Conservation (phyloP, 768 basidiomycete species). For the Chlorophyllum brunneum region DNA sequence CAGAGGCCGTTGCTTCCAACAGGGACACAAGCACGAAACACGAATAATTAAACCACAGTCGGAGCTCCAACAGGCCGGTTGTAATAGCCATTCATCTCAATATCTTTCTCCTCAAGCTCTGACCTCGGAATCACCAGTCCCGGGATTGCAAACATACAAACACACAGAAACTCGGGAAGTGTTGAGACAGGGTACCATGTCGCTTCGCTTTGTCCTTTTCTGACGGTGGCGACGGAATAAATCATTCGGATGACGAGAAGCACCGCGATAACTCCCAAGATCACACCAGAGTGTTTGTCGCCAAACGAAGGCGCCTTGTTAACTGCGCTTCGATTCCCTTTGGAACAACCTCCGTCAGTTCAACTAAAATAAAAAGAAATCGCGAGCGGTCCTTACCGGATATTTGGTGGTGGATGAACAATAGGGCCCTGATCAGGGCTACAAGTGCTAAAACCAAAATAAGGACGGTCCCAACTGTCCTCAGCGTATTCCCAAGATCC, state of each 20-base stretch:
- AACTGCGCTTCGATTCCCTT: constrained; percentile 5
- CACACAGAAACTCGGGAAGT: constrained; percentile 34
- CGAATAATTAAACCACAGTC: too few species aligned
- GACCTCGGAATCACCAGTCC: constrained; percentile 30
- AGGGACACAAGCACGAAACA: too few species aligned
- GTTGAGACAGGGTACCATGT: constrained; percentile 40
- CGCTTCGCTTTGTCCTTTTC: constrained; percentile 28
- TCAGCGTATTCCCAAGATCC: not conserved
- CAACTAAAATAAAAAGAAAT: not conserved
- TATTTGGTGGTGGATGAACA: not conserved
- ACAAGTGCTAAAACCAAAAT: not conserved
- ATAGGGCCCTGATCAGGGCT: not conserved
- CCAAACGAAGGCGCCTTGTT: constrained; percentile 18
- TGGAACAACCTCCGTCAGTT: not conserved
- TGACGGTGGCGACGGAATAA: constrained; percentile 31
- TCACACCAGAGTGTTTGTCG: constrained; percentile 22
- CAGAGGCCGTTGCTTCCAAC: too few species aligned
- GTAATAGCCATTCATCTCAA: constrained; percentile 3
- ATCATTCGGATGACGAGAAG: constrained; percentile 36
- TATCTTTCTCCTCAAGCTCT: constrained; percentile 17
- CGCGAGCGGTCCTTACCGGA: not conserved
- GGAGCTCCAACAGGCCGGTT: too few species aligned
- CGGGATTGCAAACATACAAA: constrained; percentile 29
- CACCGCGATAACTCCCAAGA: constrained; percentile 30
- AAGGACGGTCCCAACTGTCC: not conserved